phyloP scores from a whole-genome alignment of 2,329 filamentous ascomycete species.

The Cladosporium velox region DNA sequence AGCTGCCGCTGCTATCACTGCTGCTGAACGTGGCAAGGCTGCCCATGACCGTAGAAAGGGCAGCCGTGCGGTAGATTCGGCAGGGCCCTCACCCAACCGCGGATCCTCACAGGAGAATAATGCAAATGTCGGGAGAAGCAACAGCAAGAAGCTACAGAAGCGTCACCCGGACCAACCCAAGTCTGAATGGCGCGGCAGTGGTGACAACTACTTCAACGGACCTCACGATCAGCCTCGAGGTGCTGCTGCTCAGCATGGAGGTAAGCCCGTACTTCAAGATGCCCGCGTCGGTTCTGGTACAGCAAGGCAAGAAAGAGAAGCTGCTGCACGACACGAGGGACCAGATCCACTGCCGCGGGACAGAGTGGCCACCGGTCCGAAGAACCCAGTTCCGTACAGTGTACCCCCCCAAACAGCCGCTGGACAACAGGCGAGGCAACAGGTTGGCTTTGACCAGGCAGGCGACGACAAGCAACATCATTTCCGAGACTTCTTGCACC shows the following conservation, averaged over 20 bases:
- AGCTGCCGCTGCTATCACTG: slow-evolving; percentile 28
- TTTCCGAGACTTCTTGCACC: slow-evolving; percentile 42
- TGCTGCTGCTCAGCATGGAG: neutral
- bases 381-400: slow-evolving; percentile 34
- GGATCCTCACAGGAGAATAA: slow-evolving; percentile 28
- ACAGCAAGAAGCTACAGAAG: slow-evolving; percentile 39
- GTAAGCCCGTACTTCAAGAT: slow-evolving; percentile 37
- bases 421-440: slow-evolving; percentile 41
- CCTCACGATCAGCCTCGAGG: slow-evolving; percentile 19
- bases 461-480: slow-evolving; percentile 37
- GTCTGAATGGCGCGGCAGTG: slow-evolving; percentile 9
- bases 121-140: slow-evolving; percentile 35
- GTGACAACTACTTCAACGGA: slow-evolving; percentile 11
- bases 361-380: slow-evolving; percentile 30
- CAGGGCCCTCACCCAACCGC: slow-evolving; percentile 26
- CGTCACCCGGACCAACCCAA: slow-evolving; percentile 18
- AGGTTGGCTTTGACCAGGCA: slow-evolving; percentile 43
- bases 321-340: slow-evolving; percentile 40
- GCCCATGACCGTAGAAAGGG: slow-evolving; percentile 36
- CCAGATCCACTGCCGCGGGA: slow-evolving; percentile 38
- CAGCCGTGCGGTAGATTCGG: slow-evolving; percentile 22
- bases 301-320: slow-evolving; percentile 30
- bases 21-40: slow-evolving; percentile 35
- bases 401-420: slow-evolving; percentile 42
- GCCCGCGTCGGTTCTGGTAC: slow-evolving; percentile 41